Base-by-base conservation (phyloP, 192 early-diverging fungal species). In the Podila clonocystis region DNA sequence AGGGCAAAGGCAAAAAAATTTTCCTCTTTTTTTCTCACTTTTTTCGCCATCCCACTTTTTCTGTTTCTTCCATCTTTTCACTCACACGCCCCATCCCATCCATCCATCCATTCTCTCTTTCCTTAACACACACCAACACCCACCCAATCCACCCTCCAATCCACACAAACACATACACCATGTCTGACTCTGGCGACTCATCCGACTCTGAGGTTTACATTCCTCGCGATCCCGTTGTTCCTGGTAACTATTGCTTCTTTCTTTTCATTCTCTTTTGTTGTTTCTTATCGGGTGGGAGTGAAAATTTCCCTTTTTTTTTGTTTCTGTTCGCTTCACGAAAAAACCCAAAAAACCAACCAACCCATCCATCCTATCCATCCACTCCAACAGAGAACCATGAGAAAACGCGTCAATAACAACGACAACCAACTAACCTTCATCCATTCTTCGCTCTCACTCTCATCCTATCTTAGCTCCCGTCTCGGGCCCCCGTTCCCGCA, bases 211-310 rank as follows among this genome's bases (percentile, higher is more conserved):
- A 80, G 58, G 58, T 80, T 62, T 80, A 80, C 58, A 80, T 73
- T 57, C 77, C 77, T 60, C 77, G 77, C 48, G 77, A 80, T 70
- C 77, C 77, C 58, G 77, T 80, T 61, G 77, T 80, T 38, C 77
- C 77, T 68, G 70, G 77, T 80, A 72, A 68, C 34, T 33, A 38
- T 26, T 55, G 20, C 22, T 6, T 52, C 11, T 24, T 11, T 26
- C 20, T 55, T 24, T 55, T 55, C 36, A 63, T 36, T 63, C 33
- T 63, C 33, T 41, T 63, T 38, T 63, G 17, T 63, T 63, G 28
- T 31, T 62, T 62, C 22, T 63, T 30, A 19, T 50, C 65, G 24
- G 48, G 9, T 22, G 49, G 26, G 45, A 9, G 34, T 19, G 11
- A 45, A 12, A 45, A 5, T 55, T 55, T 55, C 22, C 52, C 4